A percentile compares a stretch with the other conserved stretches of the same genome.
These are phyloP conservation scores for Candida wancherniae DNA, from an alignment of 805 yeast species.

Conservation along the genomic window DNA sequence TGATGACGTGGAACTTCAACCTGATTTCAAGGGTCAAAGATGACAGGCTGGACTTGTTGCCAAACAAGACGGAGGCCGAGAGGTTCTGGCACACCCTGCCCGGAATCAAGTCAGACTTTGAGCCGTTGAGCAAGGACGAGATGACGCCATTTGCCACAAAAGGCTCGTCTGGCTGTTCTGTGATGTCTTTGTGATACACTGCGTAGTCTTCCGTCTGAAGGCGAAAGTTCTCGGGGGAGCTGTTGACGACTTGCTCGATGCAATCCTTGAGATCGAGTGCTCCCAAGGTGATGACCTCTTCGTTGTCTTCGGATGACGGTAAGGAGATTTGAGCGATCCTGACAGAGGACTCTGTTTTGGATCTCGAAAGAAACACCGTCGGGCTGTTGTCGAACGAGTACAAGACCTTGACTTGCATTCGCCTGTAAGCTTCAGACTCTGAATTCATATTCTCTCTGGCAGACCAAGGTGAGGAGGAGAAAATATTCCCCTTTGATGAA, in stretches of 20 bases:
- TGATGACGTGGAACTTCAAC: conserved; percentile 44
- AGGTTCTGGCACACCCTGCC: conserved; percentile 59
- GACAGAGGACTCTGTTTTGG: conserved; percentile 29
- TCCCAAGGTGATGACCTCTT: conserved; percentile 34
- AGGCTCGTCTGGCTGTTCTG: conserved; percentile 47
- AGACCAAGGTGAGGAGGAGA: too few relatives aligned
- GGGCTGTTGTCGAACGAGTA: conserved; percentile 41
- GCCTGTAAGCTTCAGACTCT: conserved; percentile 26
- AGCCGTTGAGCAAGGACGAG: conserved; percentile 24
- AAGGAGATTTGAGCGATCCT: conserved; percentile 36
- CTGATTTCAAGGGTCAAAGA: conserved; percentile 55
- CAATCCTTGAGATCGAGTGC: conserved; percentile 39
- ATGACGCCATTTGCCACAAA: conserved; percentile 41
- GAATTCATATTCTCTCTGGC: too few relatives aligned
- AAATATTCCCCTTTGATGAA: too few relatives aligned
- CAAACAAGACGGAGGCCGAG: conserved; percentile 38
- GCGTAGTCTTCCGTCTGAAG: conserved; percentile 38
- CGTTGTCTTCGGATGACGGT: conserved; percentile 17
- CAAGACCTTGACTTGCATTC: conserved; percentile 43
- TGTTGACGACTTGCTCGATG: conserved; percentile 32
- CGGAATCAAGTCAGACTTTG: conserved; percentile 31
- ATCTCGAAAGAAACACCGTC: conserved; percentile 40
- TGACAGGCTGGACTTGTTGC: conserved; percentile 31
- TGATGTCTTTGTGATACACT: conserved; percentile 42
- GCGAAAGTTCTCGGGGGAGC: conserved; percentile 41